A percentile compares a stretch with the other conserved stretches of the same genome.
Evolutionary conservation across 2,329 filamentous ascomycete genomes (phyloP).

Genomic region (Cytospora piceicola): DNA sequence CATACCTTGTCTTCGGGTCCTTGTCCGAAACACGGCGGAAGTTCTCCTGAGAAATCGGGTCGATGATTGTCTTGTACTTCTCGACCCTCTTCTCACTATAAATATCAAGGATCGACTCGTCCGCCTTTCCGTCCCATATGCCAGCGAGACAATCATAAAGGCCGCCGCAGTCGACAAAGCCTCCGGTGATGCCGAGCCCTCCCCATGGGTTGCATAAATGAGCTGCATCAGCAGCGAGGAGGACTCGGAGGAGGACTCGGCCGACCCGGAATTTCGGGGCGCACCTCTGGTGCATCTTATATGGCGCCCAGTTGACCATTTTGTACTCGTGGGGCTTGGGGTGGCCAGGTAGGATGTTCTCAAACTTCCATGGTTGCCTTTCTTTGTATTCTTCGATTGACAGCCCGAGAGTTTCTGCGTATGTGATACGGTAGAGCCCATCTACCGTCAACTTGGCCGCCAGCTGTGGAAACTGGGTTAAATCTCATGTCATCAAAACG

Average conservation of each 20-base stretch:
- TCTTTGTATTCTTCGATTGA: constrained; percentile 55
- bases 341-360: constrained; percentile 61
- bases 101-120: constrained; percentile 49
- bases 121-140: constrained; percentile 48
- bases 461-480: constrained; percentile 47
- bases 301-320: constrained; percentile 60
- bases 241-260: constrained; percentile 56
- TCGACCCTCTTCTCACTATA: constrained; percentile 52
- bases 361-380: constrained; percentile 59
- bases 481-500: background rate
- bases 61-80: constrained; percentile 50
- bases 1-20: constrained; percentile 45
- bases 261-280: constrained; percentile 61
- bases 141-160: constrained; percentile 62
- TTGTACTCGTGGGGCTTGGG: constrained; percentile 62
- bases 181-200: constrained; percentile 65
- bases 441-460: constrained; percentile 61
- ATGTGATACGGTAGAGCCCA: constrained; percentile 66
- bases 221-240: constrained; percentile 65
- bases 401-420: constrained; percentile 60
- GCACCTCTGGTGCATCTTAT: constrained; percentile 65
- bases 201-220: constrained; percentile 61
- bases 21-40: constrained; percentile 48
- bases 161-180: constrained; percentile 66
- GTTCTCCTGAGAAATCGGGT: constrained; percentile 49